Evolutionary conservation across 371 early-diverging fungal genomes (phyloP).

Genomic region (Circinella umbellata): DNA sequence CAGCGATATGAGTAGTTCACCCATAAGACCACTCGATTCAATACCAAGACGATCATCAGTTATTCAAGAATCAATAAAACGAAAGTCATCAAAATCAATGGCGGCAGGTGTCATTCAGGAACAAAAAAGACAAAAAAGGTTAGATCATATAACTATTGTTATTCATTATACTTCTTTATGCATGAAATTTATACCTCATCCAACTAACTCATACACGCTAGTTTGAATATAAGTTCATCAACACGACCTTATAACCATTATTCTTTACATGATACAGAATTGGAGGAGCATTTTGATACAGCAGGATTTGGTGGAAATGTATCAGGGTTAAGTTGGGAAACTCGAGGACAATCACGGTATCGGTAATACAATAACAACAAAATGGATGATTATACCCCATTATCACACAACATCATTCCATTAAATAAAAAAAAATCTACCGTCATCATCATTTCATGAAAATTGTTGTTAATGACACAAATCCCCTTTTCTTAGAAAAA

Average conservation of each 20-base stretch:
- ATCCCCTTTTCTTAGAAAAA: neutral
- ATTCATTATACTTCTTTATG: neutral
- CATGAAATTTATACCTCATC: neutral
- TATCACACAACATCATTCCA: neutral
- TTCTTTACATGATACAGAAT: neutral
- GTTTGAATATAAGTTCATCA: neutral
- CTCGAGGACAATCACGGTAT: neutral
- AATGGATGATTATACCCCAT: neutral
- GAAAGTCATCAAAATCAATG: slow-evolving; percentile 9
- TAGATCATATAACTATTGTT: neutral
- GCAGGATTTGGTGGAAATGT: slow-evolving; percentile 6
- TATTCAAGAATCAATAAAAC: neutral
- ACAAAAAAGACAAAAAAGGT: slow-evolving; percentile 8
- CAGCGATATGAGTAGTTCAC: neutral
- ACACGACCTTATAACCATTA: neutral
- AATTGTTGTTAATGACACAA: too few relatives aligned
- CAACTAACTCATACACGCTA: neutral
- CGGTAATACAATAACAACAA: neutral
- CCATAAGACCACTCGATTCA: neutral
- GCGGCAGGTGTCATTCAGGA: neutral
- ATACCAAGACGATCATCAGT: neutral
- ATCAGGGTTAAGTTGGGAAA: slow-evolving; percentile 3
- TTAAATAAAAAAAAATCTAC: neutral
- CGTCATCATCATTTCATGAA: too few relatives aligned
- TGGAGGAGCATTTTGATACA: slow-evolving; percentile 7